Evolutionary conservation across 1,284 basidiomycete species (phyloP).

Genomic region (Kalmanozyma brasiliensis): DNA sequence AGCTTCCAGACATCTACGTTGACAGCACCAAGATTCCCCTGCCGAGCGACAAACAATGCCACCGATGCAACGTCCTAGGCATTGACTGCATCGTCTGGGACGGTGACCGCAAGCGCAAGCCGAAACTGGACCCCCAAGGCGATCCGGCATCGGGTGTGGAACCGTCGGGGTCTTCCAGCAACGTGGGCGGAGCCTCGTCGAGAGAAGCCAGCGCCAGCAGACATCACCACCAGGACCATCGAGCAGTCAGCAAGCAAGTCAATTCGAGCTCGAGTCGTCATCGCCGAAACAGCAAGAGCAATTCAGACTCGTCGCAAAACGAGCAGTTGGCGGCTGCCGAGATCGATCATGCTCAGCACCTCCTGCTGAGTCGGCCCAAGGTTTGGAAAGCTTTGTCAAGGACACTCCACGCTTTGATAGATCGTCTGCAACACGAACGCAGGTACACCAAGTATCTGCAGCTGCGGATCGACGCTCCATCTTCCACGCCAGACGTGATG

Average conservation of each 20-base stretch:
- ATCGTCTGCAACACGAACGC: constrained; percentile 9
- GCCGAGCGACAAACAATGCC: constrained; percentile 26
- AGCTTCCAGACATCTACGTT: constrained; percentile 47
- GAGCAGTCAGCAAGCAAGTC: no score
- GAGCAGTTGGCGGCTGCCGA: constrained; percentile 23
- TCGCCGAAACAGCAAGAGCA: neutral
- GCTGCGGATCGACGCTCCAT: constrained; percentile 18
- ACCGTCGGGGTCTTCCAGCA: constrained; percentile 1
- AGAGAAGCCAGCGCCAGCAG: no score
- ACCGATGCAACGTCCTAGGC: constrained; percentile 39
- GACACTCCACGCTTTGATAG: constrained; percentile 13
- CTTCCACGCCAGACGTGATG: constrained; percentile 16
- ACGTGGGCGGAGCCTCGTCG: neutral
- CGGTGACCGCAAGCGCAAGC: constrained; percentile 49
- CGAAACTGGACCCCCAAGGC: neutral
- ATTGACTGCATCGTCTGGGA: constrained; percentile 51
- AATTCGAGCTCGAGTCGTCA: neutral
- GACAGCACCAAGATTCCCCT: constrained; percentile 37
- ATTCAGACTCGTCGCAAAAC: neutral
- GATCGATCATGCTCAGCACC: constrained; percentile 15
- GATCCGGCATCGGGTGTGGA: neutral
- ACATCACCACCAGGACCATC: no score
- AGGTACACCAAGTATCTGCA: constrained; percentile 18
- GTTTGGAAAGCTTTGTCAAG: constrained; percentile 16
- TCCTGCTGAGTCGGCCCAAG: constrained; percentile 15